Percentiles rank a stretch among this genome's conserved stretches.
Conservation (phyloP, 345 rosid species). For the Dipteronia dyeriana region DNA sequence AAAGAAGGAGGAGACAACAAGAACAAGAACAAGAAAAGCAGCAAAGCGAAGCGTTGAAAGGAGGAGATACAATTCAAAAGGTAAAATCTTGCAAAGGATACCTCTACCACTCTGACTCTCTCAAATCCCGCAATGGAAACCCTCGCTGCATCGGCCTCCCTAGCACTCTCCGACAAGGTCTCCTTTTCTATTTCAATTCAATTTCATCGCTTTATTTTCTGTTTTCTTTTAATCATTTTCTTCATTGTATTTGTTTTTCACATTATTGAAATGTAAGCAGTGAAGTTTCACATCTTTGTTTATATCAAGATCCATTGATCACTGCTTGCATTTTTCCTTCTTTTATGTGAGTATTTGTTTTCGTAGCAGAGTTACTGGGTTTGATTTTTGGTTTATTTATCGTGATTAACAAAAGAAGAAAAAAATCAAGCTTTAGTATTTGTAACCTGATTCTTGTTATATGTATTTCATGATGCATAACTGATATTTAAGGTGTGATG, state of each 20-base stretch:
- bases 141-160: conserved; percentile 80
- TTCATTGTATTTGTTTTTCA: neutral
- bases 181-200: neutral
- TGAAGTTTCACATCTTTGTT: neutral
- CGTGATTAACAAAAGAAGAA: neutral
- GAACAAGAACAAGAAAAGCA: conserved; percentile 14
- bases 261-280: too few species aligned
- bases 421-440: neutral
- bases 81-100: conserved; percentile 75
- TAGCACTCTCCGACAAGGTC: conserved; percentile 53
- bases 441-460: neutral
- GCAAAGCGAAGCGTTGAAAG: conserved; percentile 18
- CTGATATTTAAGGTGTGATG: conserved; percentile 9
- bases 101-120: conserved; percentile 54
- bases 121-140: conserved; percentile 54
- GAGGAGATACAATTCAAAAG: conserved; percentile 24
- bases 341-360: too few species aligned
- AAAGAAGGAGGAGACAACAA: neutral
- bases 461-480: neutral
- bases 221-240: neutral
- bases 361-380: neutral
- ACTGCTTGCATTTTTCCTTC: neutral
- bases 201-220: neutral
- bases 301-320: neutral
- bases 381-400: neutral